Evolutionary conservation across 148 eudicot genomes (phyloP).

Genomic region (Nepenthes gracilis): DNA sequence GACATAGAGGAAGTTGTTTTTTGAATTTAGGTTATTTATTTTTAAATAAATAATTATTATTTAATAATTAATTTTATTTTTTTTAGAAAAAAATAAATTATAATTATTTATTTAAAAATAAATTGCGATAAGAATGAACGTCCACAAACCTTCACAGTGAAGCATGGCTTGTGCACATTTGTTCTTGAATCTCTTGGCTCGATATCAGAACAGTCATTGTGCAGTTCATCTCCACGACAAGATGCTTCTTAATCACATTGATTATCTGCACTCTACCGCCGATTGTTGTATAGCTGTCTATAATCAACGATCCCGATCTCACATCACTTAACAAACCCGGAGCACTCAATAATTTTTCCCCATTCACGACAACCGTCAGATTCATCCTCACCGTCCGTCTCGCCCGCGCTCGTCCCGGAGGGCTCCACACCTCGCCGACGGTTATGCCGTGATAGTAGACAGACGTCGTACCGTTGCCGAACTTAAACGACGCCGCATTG

Average conservation of each 20-base stretch:
- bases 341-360: slow-evolving; percentile 9
- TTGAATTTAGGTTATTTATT: too few species aligned
- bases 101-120: too few species aligned
- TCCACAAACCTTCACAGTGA: slow-evolving; percentile 3
- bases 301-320: slow-evolving; percentile 7
- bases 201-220: slow-evolving; percentile 18
- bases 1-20: too few species aligned
- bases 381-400: slow-evolving; percentile 21
- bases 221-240: slow-evolving; percentile 35
- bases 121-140: too few species aligned
- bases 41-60: too few species aligned
- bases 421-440: slow-evolving; percentile 24
- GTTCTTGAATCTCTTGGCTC: slow-evolving; percentile 11
- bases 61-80: too few species aligned
- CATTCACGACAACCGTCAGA: slow-evolving; percentile 16
- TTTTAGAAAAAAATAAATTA: too few species aligned
- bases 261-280: slow-evolving; percentile 31
- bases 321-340: slow-evolving; percentile 16
- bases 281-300: slow-evolving; percentile 18
- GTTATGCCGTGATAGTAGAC: slow-evolving; percentile 20
- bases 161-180: slow-evolving; percentile 15
- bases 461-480: slow-evolving; percentile 14
- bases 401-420: slow-evolving; percentile 26
- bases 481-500: slow-evolving; percentile 33
- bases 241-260: slow-evolving; percentile 21